Evolutionary conservation across 768 basidiomycete species (phyloP).

Genomic region (Steccherinum ochraceum): DNA sequence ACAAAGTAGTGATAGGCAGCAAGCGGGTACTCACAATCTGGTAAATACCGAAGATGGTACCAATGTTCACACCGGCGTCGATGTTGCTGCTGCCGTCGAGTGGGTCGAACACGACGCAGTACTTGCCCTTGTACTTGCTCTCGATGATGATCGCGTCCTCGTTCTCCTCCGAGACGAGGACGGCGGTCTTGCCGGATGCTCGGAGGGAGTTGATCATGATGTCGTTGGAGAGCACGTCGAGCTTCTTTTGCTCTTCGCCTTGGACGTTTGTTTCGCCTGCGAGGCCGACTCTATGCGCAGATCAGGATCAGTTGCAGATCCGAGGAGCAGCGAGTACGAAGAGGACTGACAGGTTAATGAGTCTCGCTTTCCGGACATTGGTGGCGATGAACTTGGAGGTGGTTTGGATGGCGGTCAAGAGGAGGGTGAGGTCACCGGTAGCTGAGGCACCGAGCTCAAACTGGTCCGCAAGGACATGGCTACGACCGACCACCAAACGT

Average conservation of each 20-base stretch:
- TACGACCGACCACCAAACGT: constrained; percentile 29
- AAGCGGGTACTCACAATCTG: constrained; percentile 55
- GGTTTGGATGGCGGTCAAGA: constrained; percentile 93
- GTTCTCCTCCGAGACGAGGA: constrained; percentile 94
- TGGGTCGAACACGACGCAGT: constrained; percentile 98
- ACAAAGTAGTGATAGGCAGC: not conserved
- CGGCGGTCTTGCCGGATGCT: constrained; percentile 94
- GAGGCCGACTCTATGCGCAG: constrained; percentile 73
- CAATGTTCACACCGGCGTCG: constrained; percentile 97
- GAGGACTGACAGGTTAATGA: constrained; percentile 86
- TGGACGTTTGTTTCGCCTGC: constrained; percentile 96
- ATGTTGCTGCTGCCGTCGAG: constrained; percentile 96
- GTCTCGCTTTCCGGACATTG: constrained; percentile 92
- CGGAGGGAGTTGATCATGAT: constrained; percentile 98
- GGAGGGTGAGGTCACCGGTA: constrained; percentile 89
- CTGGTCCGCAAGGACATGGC: constrained; percentile 87
- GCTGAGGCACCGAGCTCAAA: constrained; percentile 74
- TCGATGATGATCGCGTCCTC: constrained; percentile 92
- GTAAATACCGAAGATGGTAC: constrained; percentile 97
- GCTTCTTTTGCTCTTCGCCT: constrained; percentile 99
- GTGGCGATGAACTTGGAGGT: constrained; percentile 97
- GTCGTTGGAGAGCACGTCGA: constrained; percentile 96
- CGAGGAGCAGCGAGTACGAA: not conserved
- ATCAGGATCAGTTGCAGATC: constrained; percentile 5
- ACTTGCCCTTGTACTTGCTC: constrained; percentile 71